Evolutionary conservation across 495 filamentous ascomycete species (phyloP), one percentile per base, ranked within the genome.

Genomic region (Penicillium atrosanguineum): DNA sequence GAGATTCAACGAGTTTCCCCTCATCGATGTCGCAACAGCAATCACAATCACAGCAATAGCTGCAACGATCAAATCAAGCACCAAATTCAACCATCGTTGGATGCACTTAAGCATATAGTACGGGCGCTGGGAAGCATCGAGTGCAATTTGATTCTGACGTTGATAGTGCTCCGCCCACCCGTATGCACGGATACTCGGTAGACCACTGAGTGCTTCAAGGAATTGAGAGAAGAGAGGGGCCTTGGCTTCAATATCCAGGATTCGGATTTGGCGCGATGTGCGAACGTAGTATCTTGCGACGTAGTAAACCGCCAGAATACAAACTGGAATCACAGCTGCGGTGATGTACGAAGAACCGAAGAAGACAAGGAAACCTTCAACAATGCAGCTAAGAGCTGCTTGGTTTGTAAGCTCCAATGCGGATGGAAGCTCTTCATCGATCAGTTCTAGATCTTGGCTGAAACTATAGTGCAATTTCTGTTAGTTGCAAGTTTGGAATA

Each of bases 151-250:
- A 80, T 86, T 87, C 31, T 77, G 71, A 2, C 76, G 65, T 44
- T 83, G 75, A 56, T 86, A 88, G 2, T 74, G 71, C 34, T 80
- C 65, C 0, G 73, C 62, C 73, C 87, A 88, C 45, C 79, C 80
- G 61, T 86, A 91, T 1, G 85, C 83, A 11, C 88, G 83, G 50
- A 94, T 88, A 12, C 84, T 90, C 25, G 80, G 65, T 0, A 89
- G 77, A 14, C 89, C 89, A 0, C 77, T 76, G 4, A 90, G 71
- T 0, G 81, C 77, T 11, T 85, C 83, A 0, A 80, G 75, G 56
- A 93, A 90, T 40, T 84, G 81, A 45, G 89, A 85, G 60, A 88
- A 91, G 0, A 93, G 79, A 0, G 87, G 87, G 7, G 71, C 67
- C 55, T 80, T 80, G 8, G 72, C 63, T 54, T 84, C 78, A 6